Evolutionary conservation across 2,329 filamentous ascomycete species (phyloP), one percentile per base, ranked within the genome.

Genomic region (Neonectria faginata): DNA sequence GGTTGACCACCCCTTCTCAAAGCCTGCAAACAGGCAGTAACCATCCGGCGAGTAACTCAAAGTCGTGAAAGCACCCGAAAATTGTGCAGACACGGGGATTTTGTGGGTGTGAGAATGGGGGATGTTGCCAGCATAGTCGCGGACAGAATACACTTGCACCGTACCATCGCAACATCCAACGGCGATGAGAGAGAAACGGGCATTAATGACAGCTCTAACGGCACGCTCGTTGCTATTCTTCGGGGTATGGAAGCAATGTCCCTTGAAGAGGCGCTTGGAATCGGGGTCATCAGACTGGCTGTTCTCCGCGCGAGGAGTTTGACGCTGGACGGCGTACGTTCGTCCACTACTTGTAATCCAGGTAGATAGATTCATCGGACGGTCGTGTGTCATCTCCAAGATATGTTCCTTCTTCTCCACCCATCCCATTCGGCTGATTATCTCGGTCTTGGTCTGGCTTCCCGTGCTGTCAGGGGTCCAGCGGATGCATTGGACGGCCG

Each of bases 401-500:
- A 98, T 88, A 2, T 86, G 88, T 1, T 87, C 85, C 78, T 92
- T 95, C 78, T 92, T 94, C 57, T 90, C 89, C 22, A 97, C 80
- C 91, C 94, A 97, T 52, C 87, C 81, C 89, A 97, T 97, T 58
- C 92, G 91, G 74, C 90, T 94, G 66, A 98, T 82, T 8, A 98
- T 85, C 79, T 98, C 94, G 1, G 96, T 97, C 70, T 89, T 94
- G 3, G 94, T 97, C 79, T 98, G 95, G 66, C 87, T 91, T 20
- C 92, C 92, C 36, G 85, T 87, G 69, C 86, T 91, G 76, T 97
- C 94, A 1, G 94, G 92, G 0, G 91, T 92, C 96, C 96, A 99
- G 63, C 92, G 89, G 71, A 99, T 98, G 79, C 94, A 97, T 79
- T 99, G 96, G 16, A 98, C 89, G n/a, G 96, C 95, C 0, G 94